Evolutionary conservation across 2,329 filamentous ascomycete species (phyloP), one percentile per base, ranked within the genome.

Genomic region (Trichoderma semiorbis): DNA sequence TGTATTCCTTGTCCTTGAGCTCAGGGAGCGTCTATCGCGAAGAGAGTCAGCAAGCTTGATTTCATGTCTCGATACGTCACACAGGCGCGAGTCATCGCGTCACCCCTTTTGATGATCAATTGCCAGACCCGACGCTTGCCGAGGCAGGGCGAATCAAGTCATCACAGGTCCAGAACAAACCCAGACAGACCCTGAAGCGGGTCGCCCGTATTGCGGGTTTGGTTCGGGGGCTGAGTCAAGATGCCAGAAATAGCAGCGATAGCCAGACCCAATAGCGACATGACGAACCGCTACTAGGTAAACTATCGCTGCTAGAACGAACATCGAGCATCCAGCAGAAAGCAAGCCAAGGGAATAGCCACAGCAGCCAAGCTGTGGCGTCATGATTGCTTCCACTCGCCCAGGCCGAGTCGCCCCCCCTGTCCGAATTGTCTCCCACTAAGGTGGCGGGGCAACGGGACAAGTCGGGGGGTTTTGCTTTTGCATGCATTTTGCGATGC

Each of bases 1-100:
- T 84, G 82, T 86, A 86, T 3, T 83, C 81, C 79, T 87, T 79
- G 64, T 30, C 64, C 64, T 57, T 58, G 34, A 57, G 50, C 77
- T 84, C 82, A 58, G 83, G 81, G 39, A 89, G 83, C 67, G 87
- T 88, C 86, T 88, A 75, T 73, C 66, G 63, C 30, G 62, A 50
- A 55, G 50, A 34, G 34, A 7, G 57, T 69, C 55, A 69, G 66
- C 36, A 53, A 50, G 24, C 12, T 14, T 34, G 30, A 36, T 36
- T 30, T 53, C 6, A 24, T 14, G 11, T 32, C 28, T n/a, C 43
- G 43, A 70, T 55, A 30, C 58, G 58, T 70, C 68, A 63, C 55
- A 34, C 65, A 14, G 2, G 47, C 47, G 53, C 53, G 24, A 68
- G 53, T 32, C 57, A 47, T 53, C 57, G 30, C 67, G 67, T 63